Conservation (phyloP, 1,284 basidiomycete genomes). For the Trametes polyzona region DNA sequence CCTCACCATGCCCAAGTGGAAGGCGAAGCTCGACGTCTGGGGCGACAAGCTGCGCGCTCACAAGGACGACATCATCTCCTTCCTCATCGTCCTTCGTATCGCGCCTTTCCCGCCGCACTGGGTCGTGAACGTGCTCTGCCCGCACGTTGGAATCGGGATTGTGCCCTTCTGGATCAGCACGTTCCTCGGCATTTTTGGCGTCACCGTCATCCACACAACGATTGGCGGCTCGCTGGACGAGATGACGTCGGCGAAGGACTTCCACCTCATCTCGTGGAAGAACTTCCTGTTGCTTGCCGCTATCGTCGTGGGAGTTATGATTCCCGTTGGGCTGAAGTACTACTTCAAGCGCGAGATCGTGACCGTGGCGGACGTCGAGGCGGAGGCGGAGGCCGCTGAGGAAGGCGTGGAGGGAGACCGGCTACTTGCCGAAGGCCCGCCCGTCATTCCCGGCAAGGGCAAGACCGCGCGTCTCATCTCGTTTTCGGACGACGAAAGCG, state of each 20-base stretch:
- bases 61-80: conserved; percentile 81
- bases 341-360: conserved; percentile 59
- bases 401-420: conserved; percentile 42
- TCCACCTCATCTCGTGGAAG: conserved; percentile 87
- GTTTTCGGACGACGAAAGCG: conserved; percentile 41
- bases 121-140: conserved; percentile 93
- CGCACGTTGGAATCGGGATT: conserved; percentile 89
- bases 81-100: conserved; percentile 92
- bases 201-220: conserved; percentile 93
- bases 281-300: conserved; percentile 85
- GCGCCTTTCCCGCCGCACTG: conserved; percentile 96
- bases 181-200: conserved; percentile 90
- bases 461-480: conserved; percentile 37
- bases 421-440: conserved; percentile 58
- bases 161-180: conserved; percentile 90
- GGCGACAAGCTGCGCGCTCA: conserved; percentile 72
- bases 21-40: conserved; percentile 82
- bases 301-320: conserved; percentile 87
- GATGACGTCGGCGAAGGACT: conserved; percentile 93
- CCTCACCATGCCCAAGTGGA: conserved; percentile 84
- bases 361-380: conserved; percentile 53
- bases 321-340: conserved; percentile 87
- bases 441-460: conserved; percentile 42
- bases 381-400: conserved; percentile 43
- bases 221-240: conserved; percentile 93